Base-by-base conservation (phyloP, 345 rosid species). In the Euphorbia pulcherrima region DNA sequence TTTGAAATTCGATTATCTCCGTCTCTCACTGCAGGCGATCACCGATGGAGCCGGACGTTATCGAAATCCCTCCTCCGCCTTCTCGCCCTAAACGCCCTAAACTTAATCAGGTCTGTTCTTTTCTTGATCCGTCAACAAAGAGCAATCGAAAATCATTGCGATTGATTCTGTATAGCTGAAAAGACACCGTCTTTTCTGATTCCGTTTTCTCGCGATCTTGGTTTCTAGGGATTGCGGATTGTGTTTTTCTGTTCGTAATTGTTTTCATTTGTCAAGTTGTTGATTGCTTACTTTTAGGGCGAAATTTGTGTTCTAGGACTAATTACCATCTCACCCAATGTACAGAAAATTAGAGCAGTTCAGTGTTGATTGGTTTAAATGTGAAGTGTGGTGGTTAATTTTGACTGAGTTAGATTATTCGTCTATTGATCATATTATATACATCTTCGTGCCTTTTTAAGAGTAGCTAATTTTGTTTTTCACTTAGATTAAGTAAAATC, bases 41-140 rank as follows among this genome's bases (percentile, higher is more conserved):
- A 50, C 35, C 53, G 55, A 86, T 92, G 89, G 96, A 89, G 75
- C 81, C 92, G 0, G 81, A 85, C 44, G 85, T 83, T 64, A 80
- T 83, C 75, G 90, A 89, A 84, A 80, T 89, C 74, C 79, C 88
- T 30, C 82, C 50, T 60, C 84, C 84, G 71, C 26, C 62, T 28
- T 74, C 75, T 71, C 78, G 16, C 12, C 44, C 44, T 1, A 75
- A 40, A 33, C 67, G 68, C 68, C 67, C 55, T 33, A 84, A 77
- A 62, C 75, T 69, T 1, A 79, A 78, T 20, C 75, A 87, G 97
- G 97, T 89, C 39, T 41, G n/a, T 48, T 7, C 54, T 5, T 41
- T 23, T 12, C 9, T 41, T n/a, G n/a, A n/a, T n/a, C n/a, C n/a
- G n/a, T n/a, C n/a, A n/a, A n/a, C n/a, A n/a, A n/a, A n/a, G n/a